Evolutionary conservation across 2,329 filamentous ascomycete genomes (phyloP).

Genomic region (Ceratocystis alfenasii): DNA sequence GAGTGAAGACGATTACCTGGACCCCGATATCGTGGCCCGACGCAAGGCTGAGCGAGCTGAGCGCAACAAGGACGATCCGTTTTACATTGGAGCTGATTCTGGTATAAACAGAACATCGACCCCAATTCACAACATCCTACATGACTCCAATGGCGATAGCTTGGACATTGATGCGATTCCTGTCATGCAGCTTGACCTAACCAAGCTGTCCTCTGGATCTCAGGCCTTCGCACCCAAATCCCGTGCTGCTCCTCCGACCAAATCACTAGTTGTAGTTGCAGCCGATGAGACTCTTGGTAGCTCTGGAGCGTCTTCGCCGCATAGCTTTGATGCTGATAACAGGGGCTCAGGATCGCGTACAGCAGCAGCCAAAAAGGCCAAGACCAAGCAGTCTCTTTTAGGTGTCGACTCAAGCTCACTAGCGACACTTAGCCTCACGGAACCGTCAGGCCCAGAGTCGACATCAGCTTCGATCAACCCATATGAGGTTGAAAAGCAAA

Average conservation of each 20-base stretch:
- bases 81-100: conserved; percentile 59
- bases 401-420: conserved; percentile 81
- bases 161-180: conserved; percentile 91
- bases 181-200: conserved; percentile 81
- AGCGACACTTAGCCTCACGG: conserved; percentile 53
- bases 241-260: conserved; percentile 25
- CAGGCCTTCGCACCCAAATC: conserved; percentile 33
- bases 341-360: conserved; percentile 30
- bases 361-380: conserved; percentile 32
- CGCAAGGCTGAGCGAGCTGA: conserved; percentile 67
- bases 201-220: conserved; percentile 34
- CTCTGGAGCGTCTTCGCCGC: conserved; percentile 36
- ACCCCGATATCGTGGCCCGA: conserved; percentile 60
- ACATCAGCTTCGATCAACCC: conserved; percentile 28
- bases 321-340: conserved; percentile 45
- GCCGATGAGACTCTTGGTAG: conserved; percentile 60
- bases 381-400: conserved; percentile 49
- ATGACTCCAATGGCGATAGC: conserved; percentile 60
- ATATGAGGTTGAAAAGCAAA: conserved; percentile 50
- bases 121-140: conserved; percentile 65
- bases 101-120: conserved; percentile 51
- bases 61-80: conserved; percentile 83
- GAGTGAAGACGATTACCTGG: conserved; percentile 55
- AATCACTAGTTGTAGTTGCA: conserved; percentile 53
- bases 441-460: conserved; percentile 19